Evolutionary conservation across 371 early-diverging fungal genomes (phyloP).

Genomic region (Batkoa obscura): DNA sequence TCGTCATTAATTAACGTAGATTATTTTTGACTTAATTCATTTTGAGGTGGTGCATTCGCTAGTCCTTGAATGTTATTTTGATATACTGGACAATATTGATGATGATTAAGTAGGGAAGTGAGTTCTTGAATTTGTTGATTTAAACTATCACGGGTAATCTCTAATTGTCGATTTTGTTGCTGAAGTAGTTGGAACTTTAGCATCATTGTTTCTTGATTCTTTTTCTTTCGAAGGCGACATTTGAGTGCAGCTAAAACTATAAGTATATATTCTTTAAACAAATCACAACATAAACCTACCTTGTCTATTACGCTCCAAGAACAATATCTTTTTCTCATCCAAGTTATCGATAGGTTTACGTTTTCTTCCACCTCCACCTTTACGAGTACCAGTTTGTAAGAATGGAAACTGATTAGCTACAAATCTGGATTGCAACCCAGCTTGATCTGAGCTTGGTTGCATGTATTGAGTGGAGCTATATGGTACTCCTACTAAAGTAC

Average conservation of each 20-base stretch:
- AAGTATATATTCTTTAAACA: not conserved
- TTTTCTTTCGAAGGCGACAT: constrained; percentile 2
- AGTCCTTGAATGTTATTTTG: not conserved
- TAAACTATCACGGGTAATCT: not conserved
- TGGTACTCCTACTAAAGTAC: too few species aligned
- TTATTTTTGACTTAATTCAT: too few species aligned
- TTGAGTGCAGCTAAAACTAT: constrained; percentile 2
- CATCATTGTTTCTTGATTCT: not conserved
- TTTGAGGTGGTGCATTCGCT: too few species aligned
- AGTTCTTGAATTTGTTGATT: not conserved
- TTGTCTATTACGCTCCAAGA: constrained; percentile 5
- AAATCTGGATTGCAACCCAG: too few species aligned
- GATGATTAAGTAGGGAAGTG: not conserved
- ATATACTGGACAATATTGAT: not conserved
- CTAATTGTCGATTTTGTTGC: not conserved
- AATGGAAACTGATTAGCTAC: too few species aligned
- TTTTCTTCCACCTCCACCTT: constrained; percentile 4
- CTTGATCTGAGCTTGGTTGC: too few species aligned
- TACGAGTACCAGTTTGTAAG: too few species aligned
- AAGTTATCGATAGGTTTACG: constrained; percentile 2
- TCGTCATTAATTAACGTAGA: too few species aligned
- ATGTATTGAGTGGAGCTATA: too few species aligned
- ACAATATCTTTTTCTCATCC: constrained; percentile 4
- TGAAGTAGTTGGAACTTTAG: not conserved
- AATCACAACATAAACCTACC: not conserved